These are phyloP conservation scores for Moesziomyces antarcticus DNA, from an alignment of 1,284 basidiomycete species.

Conservation along the genomic window DNA sequence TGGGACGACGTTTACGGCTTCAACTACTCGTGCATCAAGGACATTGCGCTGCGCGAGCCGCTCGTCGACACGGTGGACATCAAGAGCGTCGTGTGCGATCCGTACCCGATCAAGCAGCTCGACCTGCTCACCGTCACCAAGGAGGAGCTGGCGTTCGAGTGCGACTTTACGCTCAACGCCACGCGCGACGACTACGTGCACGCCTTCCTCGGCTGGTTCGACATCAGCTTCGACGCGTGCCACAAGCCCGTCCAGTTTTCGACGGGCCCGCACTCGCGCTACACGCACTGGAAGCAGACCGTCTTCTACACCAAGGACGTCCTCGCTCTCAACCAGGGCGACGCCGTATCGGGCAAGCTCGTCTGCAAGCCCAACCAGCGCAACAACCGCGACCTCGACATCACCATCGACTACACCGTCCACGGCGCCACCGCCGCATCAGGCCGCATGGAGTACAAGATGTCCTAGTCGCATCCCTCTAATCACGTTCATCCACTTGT, in stretches of 20 bases:
- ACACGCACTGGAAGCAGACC: conserved; percentile 69
- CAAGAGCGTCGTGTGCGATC: conserved; percentile 66
- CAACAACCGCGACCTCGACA: conserved; percentile 67
- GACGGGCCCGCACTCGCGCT: conserved; percentile 65
- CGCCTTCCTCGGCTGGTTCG: conserved; percentile 99
- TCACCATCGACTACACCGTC: conserved; percentile 59
- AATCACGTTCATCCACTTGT: background rate
- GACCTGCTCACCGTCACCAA: conserved; percentile 92
- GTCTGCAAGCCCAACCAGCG: conserved; percentile 61
- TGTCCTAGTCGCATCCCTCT: conserved; percentile 40
- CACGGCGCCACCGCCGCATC: conserved; percentile 41
- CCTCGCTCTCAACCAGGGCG: conserved; percentile 60
- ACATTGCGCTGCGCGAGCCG: conserved; percentile 95
- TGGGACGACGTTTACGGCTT: conserved; percentile 99
- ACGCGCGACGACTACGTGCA: conserved; percentile 93
- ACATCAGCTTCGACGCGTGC: conserved; percentile 93
- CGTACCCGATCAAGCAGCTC: conserved; percentile 71
- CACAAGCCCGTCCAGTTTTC: conserved; percentile 86
- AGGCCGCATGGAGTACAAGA: conserved; percentile 65
- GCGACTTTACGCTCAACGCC: conserved; percentile 82
- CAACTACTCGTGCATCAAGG: conserved; percentile 99
- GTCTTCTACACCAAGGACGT: conserved; percentile 67
- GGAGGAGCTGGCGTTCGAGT: conserved; percentile 89
- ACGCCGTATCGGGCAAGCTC: conserved; percentile 58
- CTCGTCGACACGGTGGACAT: conserved; percentile 89